Evolutionary conservation across 345 rosid species (phyloP), one percentile per base, ranked within the genome.

Genomic region (Triadica sebifera): DNA sequence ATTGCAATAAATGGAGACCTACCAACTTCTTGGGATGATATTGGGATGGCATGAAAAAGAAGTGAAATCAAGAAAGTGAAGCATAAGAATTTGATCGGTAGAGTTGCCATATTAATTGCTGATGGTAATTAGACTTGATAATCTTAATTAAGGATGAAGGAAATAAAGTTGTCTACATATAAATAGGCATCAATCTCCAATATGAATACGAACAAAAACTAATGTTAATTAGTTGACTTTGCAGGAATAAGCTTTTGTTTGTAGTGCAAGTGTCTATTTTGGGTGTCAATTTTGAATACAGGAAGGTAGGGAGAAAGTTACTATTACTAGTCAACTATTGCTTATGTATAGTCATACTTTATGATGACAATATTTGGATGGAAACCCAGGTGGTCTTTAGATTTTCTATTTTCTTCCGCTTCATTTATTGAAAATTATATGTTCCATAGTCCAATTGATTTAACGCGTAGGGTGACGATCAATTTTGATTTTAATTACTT

Each of bases 21-120:
- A 87, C 91, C 89, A 12, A 81, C 82, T 86, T 85, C 89, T 65
- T 82, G 77, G 24, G 85, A 81, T 47, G 62, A 25, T 61, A 67
- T 37, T 4, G 74, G 73, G 51, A 9, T 13, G 10, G 73, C 19
- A 53, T 63, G 75, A 20, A 75, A 39, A 25, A 75, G 39, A 46
- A 84, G 76, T 62, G 67, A 49, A 47, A 79, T n/a, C 66, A 78
- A 71, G 79, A 79, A 60, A 62, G 69, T 34, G 78, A 60, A 62
- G 24, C 66, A 46, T 9, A 81, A 50, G 71, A 76, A 25, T 29
- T 58, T 76, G 65, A 39, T 69, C 67, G 76, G 55, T 43, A 64
- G 66, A 72, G 63, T 81, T 65, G 38, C 82, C 85, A 82, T 82
- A n/a, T 66, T 2, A 29, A 29, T 29, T 29, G 34, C 34, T 58